Conservation (phyloP, 2,329 filamentous ascomycete genomes). For the Fusarium nisikadoi region DNA sequence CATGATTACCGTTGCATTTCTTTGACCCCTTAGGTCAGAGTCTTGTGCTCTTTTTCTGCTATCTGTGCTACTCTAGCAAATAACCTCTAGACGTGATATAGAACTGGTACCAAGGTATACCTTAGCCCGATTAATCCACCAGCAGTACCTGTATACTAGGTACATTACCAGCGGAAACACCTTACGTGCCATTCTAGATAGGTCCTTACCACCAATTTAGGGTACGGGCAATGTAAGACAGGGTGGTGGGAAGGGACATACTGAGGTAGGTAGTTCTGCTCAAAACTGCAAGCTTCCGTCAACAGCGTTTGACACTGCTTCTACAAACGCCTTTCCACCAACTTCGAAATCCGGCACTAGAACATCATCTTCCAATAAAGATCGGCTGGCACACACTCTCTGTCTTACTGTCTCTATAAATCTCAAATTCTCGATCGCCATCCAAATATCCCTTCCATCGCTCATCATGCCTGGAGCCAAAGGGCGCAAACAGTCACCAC, state of each 20-base stretch:
- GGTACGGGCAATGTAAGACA: neutral
- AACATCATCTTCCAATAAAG: neutral
- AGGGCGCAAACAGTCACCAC: neutral
- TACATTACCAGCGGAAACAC: neutral
- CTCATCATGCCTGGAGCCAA: neutral
- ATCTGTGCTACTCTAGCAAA: neutral
- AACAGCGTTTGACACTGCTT: neutral
- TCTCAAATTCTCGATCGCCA: neutral
- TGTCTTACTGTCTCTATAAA: neutral
- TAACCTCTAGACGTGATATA: neutral
- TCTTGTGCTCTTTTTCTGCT: neutral
- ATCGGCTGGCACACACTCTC: neutral
- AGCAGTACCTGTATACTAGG: neutral
- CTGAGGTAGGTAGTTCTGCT: neutral
- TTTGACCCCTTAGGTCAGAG: neutral
- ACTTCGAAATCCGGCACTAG: neutral
- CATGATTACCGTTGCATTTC: neutral
- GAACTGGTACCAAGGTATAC: neutral
- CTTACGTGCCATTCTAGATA: neutral
- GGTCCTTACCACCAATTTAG: neutral
- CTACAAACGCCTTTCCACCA: no score
- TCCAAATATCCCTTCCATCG: neutral
- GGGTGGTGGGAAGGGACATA: no score
- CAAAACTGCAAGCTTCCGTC: neutral
- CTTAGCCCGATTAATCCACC: neutral